Percentiles rank a stretch among this genome's conserved stretches.
Evolutionary conservation across 1,284 basidiomycete genomes (phyloP).

Genomic region (Lentinula novae-zelandiae): DNA sequence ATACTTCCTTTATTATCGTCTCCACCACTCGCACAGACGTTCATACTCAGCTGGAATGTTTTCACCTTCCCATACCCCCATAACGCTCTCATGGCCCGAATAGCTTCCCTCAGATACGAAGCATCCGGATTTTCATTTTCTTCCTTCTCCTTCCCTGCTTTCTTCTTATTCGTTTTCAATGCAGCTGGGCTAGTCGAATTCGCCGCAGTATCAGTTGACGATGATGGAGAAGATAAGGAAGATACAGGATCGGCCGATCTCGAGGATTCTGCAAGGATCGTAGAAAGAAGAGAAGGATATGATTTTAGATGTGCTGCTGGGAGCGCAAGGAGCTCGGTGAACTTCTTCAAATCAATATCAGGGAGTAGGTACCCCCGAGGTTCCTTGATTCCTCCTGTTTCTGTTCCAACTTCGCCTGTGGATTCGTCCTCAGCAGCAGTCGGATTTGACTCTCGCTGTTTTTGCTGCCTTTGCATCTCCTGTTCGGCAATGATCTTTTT

Average conservation of each 20-base stretch:
- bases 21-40: constrained; percentile 58
- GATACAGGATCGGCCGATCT: background rate
- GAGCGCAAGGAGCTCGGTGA: constrained; percentile 52
- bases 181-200: background rate
- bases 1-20: background rate
- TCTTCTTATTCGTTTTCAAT: background rate
- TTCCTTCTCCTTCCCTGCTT: background rate
- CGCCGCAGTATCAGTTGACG: background rate
- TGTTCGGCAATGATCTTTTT: background rate
- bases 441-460: background rate
- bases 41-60: constrained; percentile 86
- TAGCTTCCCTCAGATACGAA: constrained; percentile 74
- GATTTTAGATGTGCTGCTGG: constrained; percentile 88
- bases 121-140: constrained; percentile 70
- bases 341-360: background rate
- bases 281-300: constrained; percentile 85
- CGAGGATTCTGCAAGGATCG: constrained; percentile 77
- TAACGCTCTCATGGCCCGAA: constrained; percentile 73
- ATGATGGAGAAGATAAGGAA: background rate
- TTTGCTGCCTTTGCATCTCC: background rate
- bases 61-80: constrained; percentile 75
- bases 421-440: background rate
- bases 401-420: background rate
- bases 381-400: background rate
- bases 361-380: background rate